phyloP scores from a whole-genome alignment of 768 basidiomycete species.

The Boletus patriciae region DNA sequence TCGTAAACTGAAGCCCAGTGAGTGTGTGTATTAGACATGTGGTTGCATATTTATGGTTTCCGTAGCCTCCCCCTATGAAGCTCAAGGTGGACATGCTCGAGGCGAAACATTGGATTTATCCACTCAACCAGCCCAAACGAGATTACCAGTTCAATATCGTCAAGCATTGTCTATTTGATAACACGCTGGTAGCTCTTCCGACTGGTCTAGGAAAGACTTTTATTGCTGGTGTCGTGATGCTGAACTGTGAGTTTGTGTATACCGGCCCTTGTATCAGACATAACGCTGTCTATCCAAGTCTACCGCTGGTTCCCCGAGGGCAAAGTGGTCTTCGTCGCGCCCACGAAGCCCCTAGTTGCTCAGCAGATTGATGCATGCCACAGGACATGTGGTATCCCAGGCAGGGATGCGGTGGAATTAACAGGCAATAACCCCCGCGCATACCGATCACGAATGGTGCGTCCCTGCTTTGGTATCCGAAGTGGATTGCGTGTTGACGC shows the following conservation, averaged over 20 bases:
- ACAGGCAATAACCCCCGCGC: constrained; percentile 68
- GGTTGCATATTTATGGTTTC: not conserved
- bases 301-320: constrained; percentile 93
- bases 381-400: constrained; percentile 89
- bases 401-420: constrained; percentile 78
- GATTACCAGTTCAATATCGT: constrained; percentile 96
- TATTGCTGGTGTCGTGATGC: constrained; percentile 94
- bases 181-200: constrained; percentile 90
- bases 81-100: constrained; percentile 73
- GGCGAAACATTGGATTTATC: constrained; percentile 87
- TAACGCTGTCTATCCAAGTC: constrained; percentile 43
- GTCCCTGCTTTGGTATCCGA: constrained; percentile 21
- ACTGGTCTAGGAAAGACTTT: constrained; percentile 99
- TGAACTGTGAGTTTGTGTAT: constrained; percentile 66
- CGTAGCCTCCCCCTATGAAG: constrained; percentile 75
- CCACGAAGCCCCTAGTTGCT: constrained; percentile 93
- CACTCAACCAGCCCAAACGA: constrained; percentile 82
- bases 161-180: constrained; percentile 80
- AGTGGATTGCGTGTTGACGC: not conserved
- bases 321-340: constrained; percentile 93
- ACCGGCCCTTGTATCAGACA: not conserved
- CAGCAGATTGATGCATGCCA: constrained; percentile 96
- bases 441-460: constrained; percentile 59
- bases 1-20: constrained; percentile 32
- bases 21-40: not conserved